These are phyloP conservation scores for Somion occarium DNA, from an alignment of 1,284 basidiomycete genomes.

Conservation along the genomic window DNA sequence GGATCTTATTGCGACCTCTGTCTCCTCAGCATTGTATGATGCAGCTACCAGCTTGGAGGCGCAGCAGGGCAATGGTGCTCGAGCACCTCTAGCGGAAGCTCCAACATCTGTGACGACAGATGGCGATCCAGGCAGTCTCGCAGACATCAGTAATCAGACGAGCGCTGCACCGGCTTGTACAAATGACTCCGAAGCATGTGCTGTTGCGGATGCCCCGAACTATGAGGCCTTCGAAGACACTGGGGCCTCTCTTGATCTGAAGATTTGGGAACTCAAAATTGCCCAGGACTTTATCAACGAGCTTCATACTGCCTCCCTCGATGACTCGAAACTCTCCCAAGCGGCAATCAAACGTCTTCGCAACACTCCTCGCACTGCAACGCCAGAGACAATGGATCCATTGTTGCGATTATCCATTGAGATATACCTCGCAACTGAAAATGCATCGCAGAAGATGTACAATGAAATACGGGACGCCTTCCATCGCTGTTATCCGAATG, in stretches of 20 bases:
- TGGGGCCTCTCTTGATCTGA: neutral
- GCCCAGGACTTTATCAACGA: neutral
- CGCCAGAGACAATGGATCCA: neutral
- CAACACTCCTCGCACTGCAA: neutral
- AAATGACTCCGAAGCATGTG: neutral
- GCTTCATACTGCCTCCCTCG: neutral
- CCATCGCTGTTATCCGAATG: slow-evolving; percentile 11
- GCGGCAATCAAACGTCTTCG: neutral
- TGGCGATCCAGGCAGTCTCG: neutral
- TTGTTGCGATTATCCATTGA: neutral
- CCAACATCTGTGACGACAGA: no score
- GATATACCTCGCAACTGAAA: neutral
- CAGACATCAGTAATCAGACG: neutral
- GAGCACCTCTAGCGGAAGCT: no score
- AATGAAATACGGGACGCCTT: neutral
- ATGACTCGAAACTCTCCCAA: neutral
- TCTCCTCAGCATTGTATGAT: no score
- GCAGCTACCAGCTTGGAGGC: no score
- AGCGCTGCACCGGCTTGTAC: neutral
- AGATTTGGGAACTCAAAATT: neutral
- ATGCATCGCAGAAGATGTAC: neutral
- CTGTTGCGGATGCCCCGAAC: neutral
- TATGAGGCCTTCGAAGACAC: neutral
- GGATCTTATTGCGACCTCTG: no score
- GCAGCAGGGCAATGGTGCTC: no score